Conservation (phyloP, 2,329 filamentous ascomycete genomes). For the Ophiostoma quercus region DNA sequence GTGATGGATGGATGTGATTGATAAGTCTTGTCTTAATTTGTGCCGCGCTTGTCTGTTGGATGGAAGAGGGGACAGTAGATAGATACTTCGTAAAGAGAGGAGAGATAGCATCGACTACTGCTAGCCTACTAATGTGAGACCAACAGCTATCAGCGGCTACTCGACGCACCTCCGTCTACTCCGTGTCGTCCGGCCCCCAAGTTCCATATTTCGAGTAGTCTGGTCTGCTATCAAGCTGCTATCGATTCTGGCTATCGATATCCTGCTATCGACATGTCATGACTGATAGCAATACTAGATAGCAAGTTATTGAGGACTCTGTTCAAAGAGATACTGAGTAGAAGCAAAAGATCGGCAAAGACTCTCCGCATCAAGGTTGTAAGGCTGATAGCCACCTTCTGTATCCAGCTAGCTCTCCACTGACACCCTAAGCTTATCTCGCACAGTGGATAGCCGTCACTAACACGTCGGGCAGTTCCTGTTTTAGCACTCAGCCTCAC, state of each 20-base stretch:
- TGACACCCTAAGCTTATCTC: neutral
- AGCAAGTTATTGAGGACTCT: neutral
- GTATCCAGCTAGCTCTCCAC: neutral
- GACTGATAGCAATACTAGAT: neutral
- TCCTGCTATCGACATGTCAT: neutral
- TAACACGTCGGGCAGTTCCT: neutral
- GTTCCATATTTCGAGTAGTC: neutral
- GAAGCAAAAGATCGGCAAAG: neutral
- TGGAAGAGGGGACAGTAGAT: too few species aligned
- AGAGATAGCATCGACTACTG: neutral
- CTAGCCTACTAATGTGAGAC: neutral
- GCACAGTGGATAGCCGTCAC: neutral
- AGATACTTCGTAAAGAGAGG: neutral
- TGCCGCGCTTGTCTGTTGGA: neutral
- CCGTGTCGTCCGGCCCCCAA: neutral
- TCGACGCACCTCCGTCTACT: neutral
- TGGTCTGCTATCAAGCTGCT: too few species aligned
- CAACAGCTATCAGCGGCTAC: neutral
- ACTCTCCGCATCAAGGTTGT: constrained; percentile 5
- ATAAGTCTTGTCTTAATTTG: neutral
- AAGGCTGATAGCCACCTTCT: neutral
- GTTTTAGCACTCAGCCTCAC: neutral
- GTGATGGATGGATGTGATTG: neutral
- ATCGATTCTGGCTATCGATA: neutral
- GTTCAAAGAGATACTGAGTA: too few species aligned